Conservation (phyloP, 23 red algal species). For the Chondrus crispus region DNA sequence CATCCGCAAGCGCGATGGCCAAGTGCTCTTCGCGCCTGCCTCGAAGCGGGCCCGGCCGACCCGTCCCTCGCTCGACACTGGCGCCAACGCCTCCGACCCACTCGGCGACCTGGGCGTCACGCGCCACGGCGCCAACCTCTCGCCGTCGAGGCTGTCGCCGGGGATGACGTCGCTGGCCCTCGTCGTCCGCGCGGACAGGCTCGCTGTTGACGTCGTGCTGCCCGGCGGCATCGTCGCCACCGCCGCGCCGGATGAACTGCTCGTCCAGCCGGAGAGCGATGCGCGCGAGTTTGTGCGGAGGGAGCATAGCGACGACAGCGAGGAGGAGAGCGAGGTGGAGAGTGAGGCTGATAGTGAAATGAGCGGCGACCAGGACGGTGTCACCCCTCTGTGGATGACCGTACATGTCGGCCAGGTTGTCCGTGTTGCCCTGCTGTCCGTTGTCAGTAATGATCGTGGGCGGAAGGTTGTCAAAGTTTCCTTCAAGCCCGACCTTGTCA, state of each 20-base stretch:
- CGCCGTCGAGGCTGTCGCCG: conserved; percentile 25
- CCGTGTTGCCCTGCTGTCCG: conserved; percentile 7
- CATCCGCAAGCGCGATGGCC: conserved; percentile 45
- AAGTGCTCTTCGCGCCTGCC: conserved; percentile 36
- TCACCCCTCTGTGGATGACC: conserved; percentile 12
- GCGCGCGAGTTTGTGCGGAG: too few relatives aligned
- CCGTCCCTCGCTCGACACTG: neutral
- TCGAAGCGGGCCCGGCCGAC: conserved; percentile 4
- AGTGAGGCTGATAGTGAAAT: conserved; percentile 7
- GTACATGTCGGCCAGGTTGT: conserved; percentile 31
- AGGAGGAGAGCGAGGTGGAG: neutral
- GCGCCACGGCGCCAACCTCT: conserved; percentile 6
- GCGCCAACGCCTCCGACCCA: neutral
- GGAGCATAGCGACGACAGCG: neutral
- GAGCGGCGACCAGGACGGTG: conserved; percentile 4
- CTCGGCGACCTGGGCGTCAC: neutral
- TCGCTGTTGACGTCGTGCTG: conserved; percentile 11
- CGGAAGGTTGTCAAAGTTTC: conserved; percentile 12
- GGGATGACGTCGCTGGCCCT: conserved; percentile 36
- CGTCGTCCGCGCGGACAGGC: conserved; percentile 1
- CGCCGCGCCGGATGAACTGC: conserved; percentile 29
- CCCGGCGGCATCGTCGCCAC: conserved; percentile 26
- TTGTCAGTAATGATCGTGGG: conserved; percentile 15
- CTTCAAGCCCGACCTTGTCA: conserved; percentile 37
- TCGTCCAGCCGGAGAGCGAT: neutral